Percentiles rank a stretch among this genome's conserved stretches.
These are phyloP conservation scores for Candida pseudoviswanathii DNA, from an alignment of 1,139 yeast genomes.

Conservation along the genomic window DNA sequence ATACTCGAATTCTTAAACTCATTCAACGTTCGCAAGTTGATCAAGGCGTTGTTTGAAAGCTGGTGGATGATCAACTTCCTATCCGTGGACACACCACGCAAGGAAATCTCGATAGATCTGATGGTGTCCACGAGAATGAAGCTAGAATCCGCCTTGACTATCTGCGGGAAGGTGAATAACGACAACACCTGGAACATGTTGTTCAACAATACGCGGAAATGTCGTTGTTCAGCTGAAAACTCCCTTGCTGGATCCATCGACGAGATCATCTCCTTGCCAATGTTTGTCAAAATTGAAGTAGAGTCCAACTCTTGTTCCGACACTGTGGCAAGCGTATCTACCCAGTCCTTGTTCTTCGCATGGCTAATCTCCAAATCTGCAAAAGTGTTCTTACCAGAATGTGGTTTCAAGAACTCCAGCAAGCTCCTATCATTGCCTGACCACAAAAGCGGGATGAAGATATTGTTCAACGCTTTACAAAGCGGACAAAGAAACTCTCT, in stretches of 20 bases:
- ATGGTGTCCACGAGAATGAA: slow-evolving; percentile 55
- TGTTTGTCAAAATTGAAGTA: slow-evolving; percentile 26
- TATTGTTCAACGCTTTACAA: slow-evolving; percentile 84
- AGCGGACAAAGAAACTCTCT: slow-evolving; percentile 87
- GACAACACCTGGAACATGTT: slow-evolving; percentile 42
- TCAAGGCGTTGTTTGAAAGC: slow-evolving; percentile 59
- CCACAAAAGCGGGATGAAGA: slow-evolving; percentile 76
- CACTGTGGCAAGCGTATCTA: slow-evolving; percentile 22
- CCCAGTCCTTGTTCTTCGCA: slow-evolving; percentile 28
- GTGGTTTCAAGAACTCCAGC: slow-evolving; percentile 19
- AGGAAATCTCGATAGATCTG: slow-evolving; percentile 63
- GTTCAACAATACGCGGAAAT: slow-evolving; percentile 31
- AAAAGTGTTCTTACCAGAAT: slow-evolving; percentile 13
- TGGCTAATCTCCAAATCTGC: slow-evolving; percentile 15
- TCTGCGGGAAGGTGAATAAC: slow-evolving; percentile 42
- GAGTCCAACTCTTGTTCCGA: slow-evolving; percentile 28
- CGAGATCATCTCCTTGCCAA: slow-evolving; percentile 32
- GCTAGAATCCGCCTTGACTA: slow-evolving; percentile 39
- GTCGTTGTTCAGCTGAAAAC: slow-evolving; percentile 21
- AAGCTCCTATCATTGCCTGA: slow-evolving; percentile 39
- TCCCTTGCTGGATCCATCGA: slow-evolving; percentile 12
- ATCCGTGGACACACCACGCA: slow-evolving; percentile 55
- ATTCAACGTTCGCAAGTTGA: slow-evolving; percentile 56
- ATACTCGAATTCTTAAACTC: slow-evolving; percentile 45
- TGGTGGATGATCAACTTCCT: slow-evolving; percentile 53